Evolutionary conservation across 2,329 filamentous ascomycete species (phyloP).

Genomic region (Scytalidium sp.): DNA sequence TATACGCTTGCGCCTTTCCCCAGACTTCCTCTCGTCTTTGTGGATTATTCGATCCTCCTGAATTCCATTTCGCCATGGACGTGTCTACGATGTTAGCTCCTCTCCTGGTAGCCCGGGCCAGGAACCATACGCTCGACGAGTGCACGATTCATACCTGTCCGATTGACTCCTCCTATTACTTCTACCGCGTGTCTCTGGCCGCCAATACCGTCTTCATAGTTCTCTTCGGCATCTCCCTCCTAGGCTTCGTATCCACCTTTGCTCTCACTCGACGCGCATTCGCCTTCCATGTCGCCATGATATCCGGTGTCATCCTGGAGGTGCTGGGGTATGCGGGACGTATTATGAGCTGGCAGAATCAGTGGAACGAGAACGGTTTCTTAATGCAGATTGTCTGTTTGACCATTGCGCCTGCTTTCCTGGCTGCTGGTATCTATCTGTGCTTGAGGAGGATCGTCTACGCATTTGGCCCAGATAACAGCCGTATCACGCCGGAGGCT

Average conservation of each 20-base stretch:
- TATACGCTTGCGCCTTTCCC: too few relatives aligned
- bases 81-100: not conserved
- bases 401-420: slow-evolving; percentile 63
- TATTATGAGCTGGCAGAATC: slow-evolving; percentile 51
- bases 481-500: slow-evolving; percentile 41
- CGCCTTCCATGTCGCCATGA: slow-evolving; percentile 51
- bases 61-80: not conserved
- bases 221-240: slow-evolving; percentile 43
- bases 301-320: slow-evolving; percentile 51
- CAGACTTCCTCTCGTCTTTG: too few relatives aligned
- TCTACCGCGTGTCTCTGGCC: slow-evolving; percentile 50
- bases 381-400: slow-evolving; percentile 59
- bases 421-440: slow-evolving; percentile 62
- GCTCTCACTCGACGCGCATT: slow-evolving; percentile 43
- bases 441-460: slow-evolving; percentile 50
- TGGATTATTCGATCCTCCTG: not conserved
- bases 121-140: slow-evolving; percentile 5
- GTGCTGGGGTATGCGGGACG: slow-evolving; percentile 58
- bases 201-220: slow-evolving; percentile 51
- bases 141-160: slow-evolving; percentile 36
- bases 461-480: slow-evolving; percentile 46
- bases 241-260: slow-evolving; percentile 39
- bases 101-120: slow-evolving; percentile 3
- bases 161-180: slow-evolving; percentile 38
- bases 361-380: slow-evolving; percentile 45